phyloP scores from a whole-genome alignment of 2,329 filamentous ascomycete genomes.

The Trichoderma sp. region DNA sequence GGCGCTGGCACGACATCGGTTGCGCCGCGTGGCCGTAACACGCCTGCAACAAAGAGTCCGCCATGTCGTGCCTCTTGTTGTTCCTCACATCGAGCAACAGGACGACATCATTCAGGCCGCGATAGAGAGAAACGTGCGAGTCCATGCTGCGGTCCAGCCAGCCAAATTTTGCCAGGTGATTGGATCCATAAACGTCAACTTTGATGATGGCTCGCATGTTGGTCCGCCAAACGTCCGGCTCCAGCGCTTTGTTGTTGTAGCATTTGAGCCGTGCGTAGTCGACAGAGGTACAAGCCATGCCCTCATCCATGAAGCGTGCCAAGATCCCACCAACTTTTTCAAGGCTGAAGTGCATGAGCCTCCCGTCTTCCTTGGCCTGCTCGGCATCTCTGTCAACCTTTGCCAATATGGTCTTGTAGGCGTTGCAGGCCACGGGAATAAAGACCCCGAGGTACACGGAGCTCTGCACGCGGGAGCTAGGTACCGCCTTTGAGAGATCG shows the following conservation, averaged over 20 bases:
- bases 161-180: constrained; percentile 22
- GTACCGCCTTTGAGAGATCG: constrained; percentile 41
- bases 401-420: constrained; percentile 57
- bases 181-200: constrained; percentile 60
- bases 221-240: constrained; percentile 57
- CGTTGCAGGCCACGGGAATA: constrained; percentile 59
- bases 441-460: constrained; percentile 62
- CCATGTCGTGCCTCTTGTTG: constrained; percentile 49
- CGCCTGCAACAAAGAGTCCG: constrained; percentile 50
- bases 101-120: constrained; percentile 59
- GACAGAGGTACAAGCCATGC: constrained; percentile 33
- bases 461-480: constrained; percentile 58
- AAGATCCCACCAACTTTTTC: constrained; percentile 54
- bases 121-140: constrained; percentile 39
- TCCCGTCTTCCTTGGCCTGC: constrained; percentile 45
- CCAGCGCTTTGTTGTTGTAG: constrained; percentile 51
- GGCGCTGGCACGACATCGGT: constrained; percentile 36
- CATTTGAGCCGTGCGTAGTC: constrained; percentile 29
- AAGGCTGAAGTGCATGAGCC: constrained; percentile 50
- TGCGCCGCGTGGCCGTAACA: constrained; percentile 44
- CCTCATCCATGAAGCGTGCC: constrained; percentile 40
- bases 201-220: constrained; percentile 57
- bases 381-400: constrained; percentile 57
- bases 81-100: constrained; percentile 55
- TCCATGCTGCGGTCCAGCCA: constrained; percentile 19